A percentile compares a stretch with the other conserved stretches of the same genome.
These are phyloP conservation scores for Paramecium biaurelia DNA, from an alignment of 73 alveolate species.

Conservation along the genomic window DNA sequence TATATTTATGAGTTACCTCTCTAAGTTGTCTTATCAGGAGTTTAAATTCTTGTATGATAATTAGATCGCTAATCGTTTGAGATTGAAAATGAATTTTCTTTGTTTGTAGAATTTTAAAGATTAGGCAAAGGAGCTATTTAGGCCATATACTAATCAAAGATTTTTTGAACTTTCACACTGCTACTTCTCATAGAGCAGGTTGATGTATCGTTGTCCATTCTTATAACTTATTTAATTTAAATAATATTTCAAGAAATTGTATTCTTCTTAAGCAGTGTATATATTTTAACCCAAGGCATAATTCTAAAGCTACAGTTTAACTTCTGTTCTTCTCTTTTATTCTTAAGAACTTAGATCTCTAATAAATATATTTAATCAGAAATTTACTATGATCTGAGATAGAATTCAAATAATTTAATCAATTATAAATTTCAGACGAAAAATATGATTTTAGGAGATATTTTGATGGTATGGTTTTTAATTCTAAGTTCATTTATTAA, in stretches of 20 bases:
- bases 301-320: too few relatives aligned
- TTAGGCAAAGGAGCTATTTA: background rate
- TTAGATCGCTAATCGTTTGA: constrained; percentile 9
- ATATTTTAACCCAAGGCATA: background rate
- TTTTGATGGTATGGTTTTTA: too few relatives aligned
- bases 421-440: too few relatives aligned
- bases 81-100: constrained; percentile 4
- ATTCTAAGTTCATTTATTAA: too few relatives aligned
- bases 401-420: too few relatives aligned
- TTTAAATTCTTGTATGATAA: constrained; percentile 14
- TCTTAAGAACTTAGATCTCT: too few relatives aligned
- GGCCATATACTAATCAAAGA: constrained; percentile 17
- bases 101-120: background rate
- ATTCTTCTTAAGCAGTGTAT: background rate
- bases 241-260: background rate
- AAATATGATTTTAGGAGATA: too few relatives aligned
- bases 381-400: too few relatives aligned
- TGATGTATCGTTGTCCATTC: constrained; percentile 35
- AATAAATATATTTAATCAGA: too few relatives aligned
- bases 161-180: constrained; percentile 14
- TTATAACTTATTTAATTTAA: background rate
- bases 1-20: background rate
- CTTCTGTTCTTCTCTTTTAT: too few relatives aligned
- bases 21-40: constrained; percentile 10
- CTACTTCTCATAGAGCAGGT: background rate